phyloP scores from a whole-genome alignment of 1,284 basidiomycete genomes.

The Cryptococcus wingfieldii region DNA sequence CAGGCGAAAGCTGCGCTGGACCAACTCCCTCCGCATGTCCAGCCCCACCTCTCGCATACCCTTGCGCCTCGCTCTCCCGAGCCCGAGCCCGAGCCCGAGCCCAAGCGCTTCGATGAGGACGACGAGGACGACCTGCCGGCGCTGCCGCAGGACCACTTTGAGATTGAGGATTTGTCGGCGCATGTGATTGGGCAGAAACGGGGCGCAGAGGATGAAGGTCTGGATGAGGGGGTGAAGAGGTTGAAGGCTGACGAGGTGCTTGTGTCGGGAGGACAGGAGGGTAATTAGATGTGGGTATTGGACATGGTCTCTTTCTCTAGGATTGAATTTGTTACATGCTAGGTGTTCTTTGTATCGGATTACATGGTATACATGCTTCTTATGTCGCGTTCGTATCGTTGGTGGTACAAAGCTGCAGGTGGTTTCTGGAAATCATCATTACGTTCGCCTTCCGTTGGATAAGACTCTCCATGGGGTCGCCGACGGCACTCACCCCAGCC shows the following conservation, averaged over 20 bases:
- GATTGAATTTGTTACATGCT: background rate
- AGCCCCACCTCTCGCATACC: background rate
- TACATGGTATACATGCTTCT: no score
- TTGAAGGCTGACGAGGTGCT: background rate
- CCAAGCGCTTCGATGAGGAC: background rate
- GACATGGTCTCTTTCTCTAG: background rate
- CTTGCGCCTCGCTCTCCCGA: background rate
- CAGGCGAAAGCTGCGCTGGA: background rate
- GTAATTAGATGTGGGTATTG: background rate
- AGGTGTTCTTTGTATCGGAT: no score
- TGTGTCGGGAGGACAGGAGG: background rate
- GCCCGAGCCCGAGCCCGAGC: background rate
- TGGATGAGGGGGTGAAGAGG: background rate
- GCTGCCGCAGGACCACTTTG: background rate
- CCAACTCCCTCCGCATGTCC: background rate
- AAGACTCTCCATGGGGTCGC: no score
- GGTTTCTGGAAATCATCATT: no score
- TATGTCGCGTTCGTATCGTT: no score
- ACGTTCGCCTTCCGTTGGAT: no score
- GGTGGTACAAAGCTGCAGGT: no score
- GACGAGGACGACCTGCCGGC: background rate
- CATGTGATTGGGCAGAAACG: slow-evolving; percentile 2
- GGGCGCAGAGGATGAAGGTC: slow-evolving; percentile 2
- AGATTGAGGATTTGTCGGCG: background rate
- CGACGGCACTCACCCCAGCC: no score